A percentile compares a stretch with the other conserved stretches of the same genome.
Conservation (phyloP, 2,329 filamentous ascomycete genomes). For the Ophiognomonia clavigignenti-juglandacearum region DNA sequence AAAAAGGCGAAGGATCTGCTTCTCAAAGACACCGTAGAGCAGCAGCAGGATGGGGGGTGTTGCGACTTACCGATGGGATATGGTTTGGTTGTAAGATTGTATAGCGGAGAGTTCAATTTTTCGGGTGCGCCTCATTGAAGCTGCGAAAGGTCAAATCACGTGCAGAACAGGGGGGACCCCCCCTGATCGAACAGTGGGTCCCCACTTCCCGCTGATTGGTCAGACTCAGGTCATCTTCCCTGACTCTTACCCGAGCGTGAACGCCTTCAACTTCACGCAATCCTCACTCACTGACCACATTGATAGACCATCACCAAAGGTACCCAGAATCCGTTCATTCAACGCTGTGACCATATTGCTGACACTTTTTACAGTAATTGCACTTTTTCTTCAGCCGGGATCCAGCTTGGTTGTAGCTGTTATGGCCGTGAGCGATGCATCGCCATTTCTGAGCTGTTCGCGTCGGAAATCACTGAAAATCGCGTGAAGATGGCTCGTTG, state of each 20-base stretch:
- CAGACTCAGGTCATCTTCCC: background rate
- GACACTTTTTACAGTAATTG: background rate
- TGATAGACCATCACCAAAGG: background rate
- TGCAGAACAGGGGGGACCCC: no score
- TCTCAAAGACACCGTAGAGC: slow-evolving; percentile 1
- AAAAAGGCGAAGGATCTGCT: background rate
- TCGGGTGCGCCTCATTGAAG: slow-evolving; percentile 4
- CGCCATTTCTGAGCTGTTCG: background rate
- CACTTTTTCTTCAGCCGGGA: background rate
- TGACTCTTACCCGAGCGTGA: background rate
- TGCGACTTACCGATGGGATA: slow-evolving; percentile 15
- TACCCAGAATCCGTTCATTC: background rate
- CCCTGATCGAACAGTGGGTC: no score
- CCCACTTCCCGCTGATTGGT: background rate
- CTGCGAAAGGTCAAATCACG: no score
- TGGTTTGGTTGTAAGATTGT: slow-evolving; percentile 6
- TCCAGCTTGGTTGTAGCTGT: background rate
- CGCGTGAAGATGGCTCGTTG: slow-evolving; percentile 1
- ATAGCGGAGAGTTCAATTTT: slow-evolving; percentile 1
- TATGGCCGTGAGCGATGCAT: slow-evolving; percentile 1
- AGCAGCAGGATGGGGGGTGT: background rate
- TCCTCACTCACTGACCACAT: background rate
- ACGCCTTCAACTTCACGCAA: background rate
- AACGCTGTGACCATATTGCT: background rate
- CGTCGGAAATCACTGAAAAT: background rate